Conservation (phyloP, 2,329 filamentous ascomycete species). For the Akanthomyces lecanii region DNA sequence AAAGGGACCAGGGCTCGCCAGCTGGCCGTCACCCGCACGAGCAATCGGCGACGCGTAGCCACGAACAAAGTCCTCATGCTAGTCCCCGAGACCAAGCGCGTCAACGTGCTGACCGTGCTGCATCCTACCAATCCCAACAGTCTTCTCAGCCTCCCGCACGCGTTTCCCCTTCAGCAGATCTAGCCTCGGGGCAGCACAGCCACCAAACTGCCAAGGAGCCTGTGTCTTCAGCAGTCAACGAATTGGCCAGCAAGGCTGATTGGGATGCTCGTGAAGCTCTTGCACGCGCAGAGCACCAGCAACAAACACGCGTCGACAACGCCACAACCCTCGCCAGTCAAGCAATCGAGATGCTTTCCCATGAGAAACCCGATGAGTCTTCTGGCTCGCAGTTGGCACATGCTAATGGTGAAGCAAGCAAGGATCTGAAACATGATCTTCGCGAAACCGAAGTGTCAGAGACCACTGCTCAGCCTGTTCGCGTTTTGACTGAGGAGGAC, state of each 20-base stretch:
- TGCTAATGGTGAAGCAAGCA: slow-evolving; percentile 50
- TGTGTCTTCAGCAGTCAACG: slow-evolving; percentile 65
- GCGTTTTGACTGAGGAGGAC: slow-evolving; percentile 50
- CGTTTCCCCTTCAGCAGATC: slow-evolving; percentile 30
- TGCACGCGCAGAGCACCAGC: slow-evolving; percentile 49
- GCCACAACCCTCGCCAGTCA: slow-evolving; percentile 28
- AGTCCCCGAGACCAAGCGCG: slow-evolving; percentile 43
- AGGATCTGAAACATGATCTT: slow-evolving; percentile 37
- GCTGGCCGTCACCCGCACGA: slow-evolving; percentile 36
- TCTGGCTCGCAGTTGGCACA: slow-evolving; percentile 41
- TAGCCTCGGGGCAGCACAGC: slow-evolving; percentile 24
- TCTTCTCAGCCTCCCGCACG: slow-evolving; percentile 23
- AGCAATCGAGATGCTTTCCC: slow-evolving; percentile 15
- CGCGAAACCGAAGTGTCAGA: slow-evolving; percentile 33
- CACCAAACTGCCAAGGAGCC: slow-evolving; percentile 49
- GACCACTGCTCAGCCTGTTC: slow-evolving; percentile 42
- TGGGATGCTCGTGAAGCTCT: slow-evolving; percentile 61
- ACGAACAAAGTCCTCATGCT: slow-evolving; percentile 40
- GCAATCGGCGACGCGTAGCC: slow-evolving; percentile 33
- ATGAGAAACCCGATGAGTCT: slow-evolving; percentile 20
- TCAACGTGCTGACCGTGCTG: slow-evolving; percentile 34
- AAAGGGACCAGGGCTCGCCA: slow-evolving; percentile 44
- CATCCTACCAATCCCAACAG: slow-evolving; percentile 26
- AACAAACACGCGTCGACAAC: slow-evolving; percentile 46
- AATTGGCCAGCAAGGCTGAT: slow-evolving; percentile 53